Evolutionary conservation across 495 filamentous ascomycete genomes (phyloP).

Genomic region (Filosporella fistucella): DNA sequence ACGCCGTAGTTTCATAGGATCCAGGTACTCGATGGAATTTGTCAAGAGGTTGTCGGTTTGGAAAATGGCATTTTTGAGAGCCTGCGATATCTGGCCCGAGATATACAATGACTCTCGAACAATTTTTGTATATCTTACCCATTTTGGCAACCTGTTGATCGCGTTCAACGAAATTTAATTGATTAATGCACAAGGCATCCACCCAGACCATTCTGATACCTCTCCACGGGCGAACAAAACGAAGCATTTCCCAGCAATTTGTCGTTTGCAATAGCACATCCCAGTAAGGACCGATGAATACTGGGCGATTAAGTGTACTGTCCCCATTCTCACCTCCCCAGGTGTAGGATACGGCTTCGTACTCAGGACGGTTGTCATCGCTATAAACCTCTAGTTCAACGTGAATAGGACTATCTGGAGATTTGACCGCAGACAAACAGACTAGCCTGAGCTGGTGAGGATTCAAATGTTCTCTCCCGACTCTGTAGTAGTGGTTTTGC

Average conservation of each 20-base stretch:
- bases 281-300: conserved; percentile 26
- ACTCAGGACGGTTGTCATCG: conserved; percentile 25
- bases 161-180: conserved; percentile 19
- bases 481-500: too few species aligned
- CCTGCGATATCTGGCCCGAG: conserved; percentile 17
- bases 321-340: conserved; percentile 28
- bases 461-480: too few species aligned
- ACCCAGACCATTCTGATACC: conserved; percentile 10
- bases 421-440: background rate
- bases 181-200: too few species aligned
- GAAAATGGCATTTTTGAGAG: background rate
- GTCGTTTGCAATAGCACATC: conserved; percentile 26
- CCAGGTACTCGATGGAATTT: background rate
- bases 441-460: conserved; percentile 1
- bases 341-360: conserved; percentile 26
- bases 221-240: conserved; percentile 17
- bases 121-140: conserved; percentile 18
- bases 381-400: conserved; percentile 18
- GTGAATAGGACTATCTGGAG: conserved; percentile 16
- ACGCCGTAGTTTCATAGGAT: background rate
- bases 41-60: background rate
- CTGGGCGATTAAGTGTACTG: conserved; percentile 11
- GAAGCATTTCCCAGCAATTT: conserved; percentile 29
- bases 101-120: conserved; percentile 19
- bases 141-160: conserved; percentile 25